phyloP scores from a whole-genome alignment of 148 eudicot genomes.

The Amaranthus cruentus region DNA sequence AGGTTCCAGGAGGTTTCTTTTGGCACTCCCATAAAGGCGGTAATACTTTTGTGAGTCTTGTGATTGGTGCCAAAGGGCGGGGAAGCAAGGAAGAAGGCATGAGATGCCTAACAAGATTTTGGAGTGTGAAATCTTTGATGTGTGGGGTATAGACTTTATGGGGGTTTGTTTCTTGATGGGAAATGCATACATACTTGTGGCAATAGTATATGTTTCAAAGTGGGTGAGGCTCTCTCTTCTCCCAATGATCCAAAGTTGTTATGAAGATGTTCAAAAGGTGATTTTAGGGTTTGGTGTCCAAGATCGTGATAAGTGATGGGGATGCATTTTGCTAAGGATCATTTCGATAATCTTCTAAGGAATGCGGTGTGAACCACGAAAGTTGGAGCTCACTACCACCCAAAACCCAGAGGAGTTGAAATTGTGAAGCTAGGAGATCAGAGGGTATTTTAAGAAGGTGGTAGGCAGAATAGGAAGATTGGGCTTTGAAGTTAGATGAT shows the following conservation, averaged over 20 bases:
- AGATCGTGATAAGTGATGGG: neutral
- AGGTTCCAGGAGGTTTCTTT: no score
- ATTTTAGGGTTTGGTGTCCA: no score
- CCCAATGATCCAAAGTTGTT: neutral
- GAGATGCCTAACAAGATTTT: neutral
- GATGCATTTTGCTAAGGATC: neutral
- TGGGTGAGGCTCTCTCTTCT: neutral
- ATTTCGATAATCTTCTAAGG: no score
- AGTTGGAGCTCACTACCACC: no score
- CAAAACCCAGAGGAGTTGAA: no score
- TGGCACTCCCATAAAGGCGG: neutral
- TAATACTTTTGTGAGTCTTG: neutral
- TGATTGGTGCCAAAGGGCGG: neutral
- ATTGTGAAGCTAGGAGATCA: no score
- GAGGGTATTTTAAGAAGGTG: neutral
- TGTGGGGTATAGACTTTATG: neutral
- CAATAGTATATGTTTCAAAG: neutral
- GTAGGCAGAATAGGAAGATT: no score
- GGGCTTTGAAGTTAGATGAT: neutral
- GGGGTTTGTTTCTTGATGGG: no score
- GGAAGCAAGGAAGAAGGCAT: neutral
- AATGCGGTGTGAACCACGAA: no score
- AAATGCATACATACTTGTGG: no score
- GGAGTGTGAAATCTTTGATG: neutral
- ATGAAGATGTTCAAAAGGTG: no score